Evolutionary conservation across 2,329 filamentous ascomycete species (phyloP), one percentile per base, ranked within the genome.

Genomic region (Lojkania enalia): DNA sequence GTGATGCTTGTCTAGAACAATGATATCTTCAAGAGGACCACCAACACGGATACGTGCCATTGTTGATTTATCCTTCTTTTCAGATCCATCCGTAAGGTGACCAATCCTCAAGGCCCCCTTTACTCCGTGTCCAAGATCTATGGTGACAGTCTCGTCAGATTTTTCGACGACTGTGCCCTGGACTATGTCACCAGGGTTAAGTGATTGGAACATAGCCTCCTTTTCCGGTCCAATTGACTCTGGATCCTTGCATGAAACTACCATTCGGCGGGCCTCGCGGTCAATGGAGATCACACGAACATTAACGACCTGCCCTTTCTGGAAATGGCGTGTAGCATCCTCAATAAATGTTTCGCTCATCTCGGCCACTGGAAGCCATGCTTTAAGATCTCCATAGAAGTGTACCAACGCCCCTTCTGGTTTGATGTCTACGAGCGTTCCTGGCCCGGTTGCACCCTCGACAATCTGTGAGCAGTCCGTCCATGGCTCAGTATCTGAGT

Each of bases 331-430:
- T 35, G 82, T 83, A 3, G 94, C 90, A 61, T 96, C 88, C 55
- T 87, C 82, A 61, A 99, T 96, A 64, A 87, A 96, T 9, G 91
- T 90, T 67, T 99, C 94, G 66, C 94, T 97, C 94, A 99, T 99
- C 71, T 99, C 92, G 1, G 88, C 88, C 0, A 95, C 85, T 2
- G 94, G 94, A 42, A 99, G 78, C 74, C 95, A 99, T 6, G 87
- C 95, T 54, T 84, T 83, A 15, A 99, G 77, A 6, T 78, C 73
- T 14, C 90, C 90, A 61, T 95, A 99, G 71, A 97, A 99, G 64
- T 95, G 90, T 41, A 99, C 87, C 14, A 92, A 83, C 9, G 94
- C 94, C 47, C 94, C 94, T 41, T 83, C 83, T 3, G 81, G 72
- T 44, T 90, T 77, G 9, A 99, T 77, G 52, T 87, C 95, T 55